A percentile compares a stretch with the other conserved stretches of the same genome.
Conservation (phyloP, 805 yeast genomes). For the Kluyveromyces siamensis region DNA sequence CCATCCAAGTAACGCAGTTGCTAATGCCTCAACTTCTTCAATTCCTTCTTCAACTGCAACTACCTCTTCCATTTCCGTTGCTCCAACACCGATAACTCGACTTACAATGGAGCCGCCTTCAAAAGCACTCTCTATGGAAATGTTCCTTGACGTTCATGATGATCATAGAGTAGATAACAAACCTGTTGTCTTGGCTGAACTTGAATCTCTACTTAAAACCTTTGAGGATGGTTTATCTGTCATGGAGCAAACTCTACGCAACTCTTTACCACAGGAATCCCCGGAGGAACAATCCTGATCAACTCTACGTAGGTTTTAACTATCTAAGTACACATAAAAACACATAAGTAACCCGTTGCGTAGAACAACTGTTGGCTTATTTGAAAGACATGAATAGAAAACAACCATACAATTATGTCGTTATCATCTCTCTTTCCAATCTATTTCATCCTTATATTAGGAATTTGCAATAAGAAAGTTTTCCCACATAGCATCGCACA, state of each 20-base stretch:
- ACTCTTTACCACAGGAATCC: constrained; percentile 2
- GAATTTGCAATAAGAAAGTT: background rate
- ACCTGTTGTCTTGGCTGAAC: constrained; percentile 23
- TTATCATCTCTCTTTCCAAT: background rate
- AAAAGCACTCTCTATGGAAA: constrained; percentile 15
- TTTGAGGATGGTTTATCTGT: constrained; percentile 25
- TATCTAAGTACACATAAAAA: no score
- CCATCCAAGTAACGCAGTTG: background rate
- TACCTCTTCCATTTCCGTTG: background rate
- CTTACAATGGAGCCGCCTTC: constrained; percentile 21
- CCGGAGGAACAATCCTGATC: constrained; percentile 1
- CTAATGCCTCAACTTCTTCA: background rate
- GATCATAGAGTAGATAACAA: constrained; percentile 19
- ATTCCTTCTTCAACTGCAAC: background rate
- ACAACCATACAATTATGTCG: no score
- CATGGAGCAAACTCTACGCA: constrained; percentile 17
- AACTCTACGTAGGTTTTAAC: no score
- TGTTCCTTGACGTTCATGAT: constrained; percentile 22
- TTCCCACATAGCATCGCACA: no score
- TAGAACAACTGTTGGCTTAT: no score
- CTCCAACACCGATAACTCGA: background rate
- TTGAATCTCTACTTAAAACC: constrained; percentile 19
- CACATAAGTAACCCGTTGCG: no score
- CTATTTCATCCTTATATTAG: background rate
- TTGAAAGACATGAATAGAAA: no score